Evolutionary conservation across 306 rosid genomes (phyloP).

Genomic region (Hippophae tibetana): DNA sequence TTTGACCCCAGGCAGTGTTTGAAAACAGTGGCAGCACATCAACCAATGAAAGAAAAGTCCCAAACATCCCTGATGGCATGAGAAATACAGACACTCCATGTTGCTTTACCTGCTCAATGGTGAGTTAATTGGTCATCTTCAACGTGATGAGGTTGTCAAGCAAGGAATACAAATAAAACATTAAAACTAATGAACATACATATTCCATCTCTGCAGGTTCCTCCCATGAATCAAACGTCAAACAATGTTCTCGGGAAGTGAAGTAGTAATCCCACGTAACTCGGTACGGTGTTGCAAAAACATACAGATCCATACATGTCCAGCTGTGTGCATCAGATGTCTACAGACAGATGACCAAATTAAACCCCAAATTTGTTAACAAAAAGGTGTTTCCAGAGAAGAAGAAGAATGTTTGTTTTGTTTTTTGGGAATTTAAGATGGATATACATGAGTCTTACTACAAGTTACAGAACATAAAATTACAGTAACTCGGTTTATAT

Average conservation of each 20-base stretch:
- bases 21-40: slow-evolving; percentile 89
- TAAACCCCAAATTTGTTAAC: neutral
- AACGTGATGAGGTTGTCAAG: slow-evolving; percentile 5
- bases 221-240: slow-evolving; percentile 85
- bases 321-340: slow-evolving; percentile 94
- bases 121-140: slow-evolving; percentile 15
- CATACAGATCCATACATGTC: slow-evolving; percentile 97
- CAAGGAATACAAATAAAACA: slow-evolving; percentile 9
- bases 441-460: too few species aligned
- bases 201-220: slow-evolving; percentile 96
- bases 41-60: slow-evolving; percentile 68
- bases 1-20: slow-evolving; percentile 89
- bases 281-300: slow-evolving; percentile 90
- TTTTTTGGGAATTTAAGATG: too few species aligned
- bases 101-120: slow-evolving; percentile 71
- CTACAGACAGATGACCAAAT: slow-evolving; percentile 24
- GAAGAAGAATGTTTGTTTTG: too few species aligned
- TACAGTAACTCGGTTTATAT: too few species aligned
- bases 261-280: slow-evolving; percentile 97
- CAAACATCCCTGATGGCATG: slow-evolving; percentile 98
- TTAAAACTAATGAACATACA: slow-evolving; percentile 34
- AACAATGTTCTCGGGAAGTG: slow-evolving; percentile 61
- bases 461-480: too few species aligned
- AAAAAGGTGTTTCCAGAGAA: too few species aligned
- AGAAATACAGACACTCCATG: slow-evolving; percentile 96